A percentile compares a stretch with the other conserved stretches of the same genome.
These are phyloP conservation scores for Tetradesmus lagerheimii DNA, from an alignment of 139 green algal species.

Conservation along the genomic window DNA sequence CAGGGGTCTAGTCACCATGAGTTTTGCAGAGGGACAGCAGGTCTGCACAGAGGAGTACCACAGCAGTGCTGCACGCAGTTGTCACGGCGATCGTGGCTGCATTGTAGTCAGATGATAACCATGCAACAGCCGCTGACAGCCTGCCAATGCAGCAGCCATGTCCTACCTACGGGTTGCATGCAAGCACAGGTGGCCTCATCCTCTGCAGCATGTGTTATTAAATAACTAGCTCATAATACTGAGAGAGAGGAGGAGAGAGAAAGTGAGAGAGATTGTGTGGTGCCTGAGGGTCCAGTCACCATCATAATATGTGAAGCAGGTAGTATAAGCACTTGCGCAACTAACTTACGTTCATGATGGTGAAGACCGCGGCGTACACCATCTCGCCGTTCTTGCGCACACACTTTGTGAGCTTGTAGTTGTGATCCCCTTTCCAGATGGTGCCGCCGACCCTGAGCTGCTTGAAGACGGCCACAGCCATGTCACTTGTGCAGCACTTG, in stretches of 20 bases:
- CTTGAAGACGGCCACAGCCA: background rate
- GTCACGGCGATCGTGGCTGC: too few species aligned
- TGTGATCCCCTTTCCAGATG: constrained; percentile 1
- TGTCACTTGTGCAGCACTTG: background rate
- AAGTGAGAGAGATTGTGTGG: too few species aligned
- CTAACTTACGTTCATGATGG: constrained; percentile 2
- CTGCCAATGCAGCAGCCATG: too few species aligned
- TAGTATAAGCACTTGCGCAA: background rate
- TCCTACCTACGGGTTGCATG: too few species aligned
- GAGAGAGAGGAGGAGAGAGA: too few species aligned
- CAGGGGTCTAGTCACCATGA: background rate
- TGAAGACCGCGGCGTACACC: constrained; percentile 8
- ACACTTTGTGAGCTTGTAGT: constrained; percentile 29
- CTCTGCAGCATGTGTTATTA: background rate
- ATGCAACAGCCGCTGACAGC: too few species aligned
- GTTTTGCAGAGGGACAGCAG: too few species aligned
- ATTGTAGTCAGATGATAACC: background rate
- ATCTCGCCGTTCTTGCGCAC: constrained; percentile 19
- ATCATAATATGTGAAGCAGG: background rate
- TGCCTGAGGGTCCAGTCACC: too few species aligned
- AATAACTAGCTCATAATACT: background rate
- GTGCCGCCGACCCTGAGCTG: background rate
- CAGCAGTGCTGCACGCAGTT: too few species aligned
- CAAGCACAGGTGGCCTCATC: too few species aligned
- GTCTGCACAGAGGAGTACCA: background rate